Base-by-base conservation (phyloP, 768 basidiomycete species). In the Termitomyces sp. region DNA sequence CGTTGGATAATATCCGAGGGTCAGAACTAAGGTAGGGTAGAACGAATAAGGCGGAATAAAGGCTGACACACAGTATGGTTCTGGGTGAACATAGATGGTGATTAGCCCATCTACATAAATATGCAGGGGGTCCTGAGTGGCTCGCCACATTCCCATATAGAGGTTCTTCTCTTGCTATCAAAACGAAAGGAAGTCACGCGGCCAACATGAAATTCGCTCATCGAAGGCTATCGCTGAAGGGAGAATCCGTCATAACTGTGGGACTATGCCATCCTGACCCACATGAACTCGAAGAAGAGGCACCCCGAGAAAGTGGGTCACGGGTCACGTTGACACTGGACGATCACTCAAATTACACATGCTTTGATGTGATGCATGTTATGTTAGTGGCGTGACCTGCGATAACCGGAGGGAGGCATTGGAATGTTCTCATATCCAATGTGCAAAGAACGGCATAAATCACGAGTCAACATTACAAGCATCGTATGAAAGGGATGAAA, bases 1-100 rank as follows among this genome's bases (percentile, higher is more conserved):
- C 14, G 28, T 41, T 53, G 52, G 5, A 53, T 53, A 41, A 53
- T 53, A 53, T 53, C 52, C 52, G 52, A 53, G 52, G 52, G 38
- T 36, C 51, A 40, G 51, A 18, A 53, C 18, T 41, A 12, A 38
- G 18, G 38, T 28, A 53, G 33, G 52, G 41, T 53, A 41, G 26
- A 41, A 30, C 38, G 18, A 41, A 28, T 36, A 52, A 23, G 36
- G 40, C 26, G 23, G 38, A 30, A 53, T 53, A n/a, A 38, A 30
- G 28, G 52, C n/a, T n/a, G 18, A 50, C 49, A 32, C 30, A 33
- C 49, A 33, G n/a, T n/a, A 40, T 30, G 52, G 38, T 53, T 30
- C 38, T 40, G 52, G 40, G 38, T 18, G 18, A 53, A 41, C 28
- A 38, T 40, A 6, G 6, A 53, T 41, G 10, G 4, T 38, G 51